Evolutionary conservation across 257 asterid genomes (phyloP).

Genomic region (Solanum medicagineum): DNA sequence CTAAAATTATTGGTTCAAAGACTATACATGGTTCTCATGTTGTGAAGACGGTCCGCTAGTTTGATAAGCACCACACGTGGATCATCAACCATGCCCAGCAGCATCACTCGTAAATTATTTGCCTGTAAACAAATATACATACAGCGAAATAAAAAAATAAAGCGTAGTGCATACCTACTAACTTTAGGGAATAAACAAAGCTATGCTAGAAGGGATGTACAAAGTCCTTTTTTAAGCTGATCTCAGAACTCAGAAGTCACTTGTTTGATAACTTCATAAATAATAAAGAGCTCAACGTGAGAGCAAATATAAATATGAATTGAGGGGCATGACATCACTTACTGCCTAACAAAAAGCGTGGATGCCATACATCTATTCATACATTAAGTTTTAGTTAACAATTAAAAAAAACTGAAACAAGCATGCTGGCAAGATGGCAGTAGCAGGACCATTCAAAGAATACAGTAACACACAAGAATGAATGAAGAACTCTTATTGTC

Average conservation of each 20-base stretch:
- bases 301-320: background rate
- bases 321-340: background rate
- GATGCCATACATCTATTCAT: background rate
- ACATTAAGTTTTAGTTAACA: background rate
- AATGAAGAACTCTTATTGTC: background rate
- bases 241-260: background rate
- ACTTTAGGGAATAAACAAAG: background rate
- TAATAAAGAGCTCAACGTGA: background rate
- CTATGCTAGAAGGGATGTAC: background rate
- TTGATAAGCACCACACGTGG: conserved; percentile 97
- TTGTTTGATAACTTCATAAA: background rate
- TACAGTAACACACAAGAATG: background rate
- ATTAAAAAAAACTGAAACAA: background rate
- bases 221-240: background rate
- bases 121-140: conserved; percentile 39
- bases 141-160: background rate
- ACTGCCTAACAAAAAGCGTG: background rate
- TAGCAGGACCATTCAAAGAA: background rate
- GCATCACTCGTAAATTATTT: conserved; percentile 86
- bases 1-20: background rate
- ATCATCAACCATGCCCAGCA: conserved; percentile 97
- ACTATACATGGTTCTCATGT: conserved; percentile 89
- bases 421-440: background rate
- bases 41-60: conserved; percentile 99
- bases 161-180: background rate